phyloP scores from a whole-genome alignment of 2,329 filamentous ascomycete species.

The Emmonsiellopsis sp. region DNA sequence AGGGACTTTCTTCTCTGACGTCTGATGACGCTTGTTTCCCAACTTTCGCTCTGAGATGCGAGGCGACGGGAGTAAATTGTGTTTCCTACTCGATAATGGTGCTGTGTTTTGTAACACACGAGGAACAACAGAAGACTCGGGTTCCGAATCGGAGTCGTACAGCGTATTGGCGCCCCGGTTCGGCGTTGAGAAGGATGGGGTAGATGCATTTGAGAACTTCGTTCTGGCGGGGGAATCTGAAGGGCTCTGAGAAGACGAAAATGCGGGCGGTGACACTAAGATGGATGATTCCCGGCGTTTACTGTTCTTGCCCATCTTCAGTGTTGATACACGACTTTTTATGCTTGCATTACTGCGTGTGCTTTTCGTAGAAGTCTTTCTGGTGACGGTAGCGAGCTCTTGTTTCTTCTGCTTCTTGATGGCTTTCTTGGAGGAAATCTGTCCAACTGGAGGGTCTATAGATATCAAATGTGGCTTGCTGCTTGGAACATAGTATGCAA shows the following conservation, averaged over 20 bases:
- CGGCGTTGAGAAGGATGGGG: slow-evolving; percentile 3
- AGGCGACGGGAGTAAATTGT: background rate
- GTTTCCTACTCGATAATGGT: background rate
- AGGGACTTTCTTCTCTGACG: background rate
- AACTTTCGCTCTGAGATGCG: background rate
- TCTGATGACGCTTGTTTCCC: background rate
- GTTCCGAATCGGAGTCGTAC: background rate
- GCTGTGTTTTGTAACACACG: background rate
- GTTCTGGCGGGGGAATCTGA: background rate
- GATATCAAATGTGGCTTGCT: slow-evolving; percentile 12
- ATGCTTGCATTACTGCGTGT: background rate
- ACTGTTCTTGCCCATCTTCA: slow-evolving; percentile 6
- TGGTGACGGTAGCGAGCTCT: background rate
- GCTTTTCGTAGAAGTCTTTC: background rate
- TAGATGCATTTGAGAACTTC: slow-evolving; percentile 1
- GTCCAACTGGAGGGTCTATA: slow-evolving; percentile 5
- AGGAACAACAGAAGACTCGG: background rate
- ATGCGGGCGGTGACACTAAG: background rate
- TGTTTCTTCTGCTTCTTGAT: slow-evolving; percentile 8
- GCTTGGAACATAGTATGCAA: slow-evolving; percentile 10
- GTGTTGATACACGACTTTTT: slow-evolving; percentile 4
- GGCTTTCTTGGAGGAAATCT: background rate
- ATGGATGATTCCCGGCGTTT: slow-evolving; percentile 6
- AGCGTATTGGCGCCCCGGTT: slow-evolving; percentile 2
- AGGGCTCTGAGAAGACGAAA: no score